phyloP scores from a whole-genome alignment of 768 basidiomycete species.

The Suillus clintonianus region DNA sequence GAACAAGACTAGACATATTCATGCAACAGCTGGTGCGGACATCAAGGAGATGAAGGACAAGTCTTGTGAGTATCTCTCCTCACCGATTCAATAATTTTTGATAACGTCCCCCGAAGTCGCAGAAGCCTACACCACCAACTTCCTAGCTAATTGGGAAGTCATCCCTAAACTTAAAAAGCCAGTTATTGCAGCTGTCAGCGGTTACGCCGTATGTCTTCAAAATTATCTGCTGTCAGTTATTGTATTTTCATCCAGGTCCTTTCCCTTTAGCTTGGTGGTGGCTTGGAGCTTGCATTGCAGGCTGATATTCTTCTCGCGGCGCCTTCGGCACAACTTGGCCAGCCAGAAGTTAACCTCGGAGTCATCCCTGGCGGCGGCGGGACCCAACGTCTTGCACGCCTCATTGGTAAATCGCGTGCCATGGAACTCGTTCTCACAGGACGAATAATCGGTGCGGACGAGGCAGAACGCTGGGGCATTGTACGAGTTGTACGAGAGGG shows the following conservation, averaged over 20 bases:
- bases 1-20: constrained; percentile 1
- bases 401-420: constrained; percentile 88
- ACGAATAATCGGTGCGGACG: constrained; percentile 72
- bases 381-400: constrained; percentile 83
- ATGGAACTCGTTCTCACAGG: constrained; percentile 97
- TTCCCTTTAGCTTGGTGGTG: constrained; percentile 80
- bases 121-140: constrained; percentile 86
- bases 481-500: constrained; percentile 77
- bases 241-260: background rate
- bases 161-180: constrained; percentile 82
- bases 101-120: constrained; percentile 48
- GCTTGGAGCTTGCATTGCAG: constrained; percentile 95
- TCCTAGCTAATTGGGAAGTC: constrained; percentile 82
- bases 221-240: background rate
- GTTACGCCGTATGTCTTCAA: constrained; percentile 72
- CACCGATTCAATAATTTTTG: background rate
- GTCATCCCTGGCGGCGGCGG: constrained; percentile 95
- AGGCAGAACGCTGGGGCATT: constrained; percentile 88
- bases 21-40: constrained; percentile 81
- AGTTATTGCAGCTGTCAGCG: constrained; percentile 94
- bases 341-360: constrained; percentile 95
- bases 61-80: constrained; percentile 56
- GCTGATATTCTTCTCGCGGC: constrained; percentile 94
- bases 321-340: constrained; percentile 89
- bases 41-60: constrained; percentile 99